phyloP scores from a whole-genome alignment of 257 asterid genomes.

The Capsicum chinense region DNA sequence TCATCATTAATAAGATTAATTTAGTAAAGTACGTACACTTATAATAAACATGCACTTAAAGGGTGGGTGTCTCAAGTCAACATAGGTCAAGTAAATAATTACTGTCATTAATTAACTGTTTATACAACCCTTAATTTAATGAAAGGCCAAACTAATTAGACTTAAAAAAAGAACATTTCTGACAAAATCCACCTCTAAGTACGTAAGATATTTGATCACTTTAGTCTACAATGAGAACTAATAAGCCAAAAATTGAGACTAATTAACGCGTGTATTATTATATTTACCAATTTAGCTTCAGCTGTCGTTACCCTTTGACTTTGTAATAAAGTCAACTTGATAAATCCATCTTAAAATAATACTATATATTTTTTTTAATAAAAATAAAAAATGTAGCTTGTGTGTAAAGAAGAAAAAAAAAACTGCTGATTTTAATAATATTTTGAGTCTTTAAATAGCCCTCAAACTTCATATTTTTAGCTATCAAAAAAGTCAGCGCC shows the following conservation, averaged over 20 bases:
- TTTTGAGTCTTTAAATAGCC: slow-evolving; percentile 41
- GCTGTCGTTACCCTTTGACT: slow-evolving; percentile 49
- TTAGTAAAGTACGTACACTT: too few relatives aligned
- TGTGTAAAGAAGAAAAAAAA: not conserved
- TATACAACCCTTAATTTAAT: not conserved
- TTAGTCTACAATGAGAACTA: slow-evolving; percentile 50
- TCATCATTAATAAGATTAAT: too few relatives aligned
- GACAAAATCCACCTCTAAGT: not conserved
- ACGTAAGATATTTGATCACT: slow-evolving; percentile 22
- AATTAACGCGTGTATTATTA: slow-evolving; percentile 49
- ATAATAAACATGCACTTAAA: too few relatives aligned
- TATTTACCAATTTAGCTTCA: not conserved
- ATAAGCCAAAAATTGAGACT: slow-evolving; percentile 32
- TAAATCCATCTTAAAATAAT: slow-evolving; percentile 1
- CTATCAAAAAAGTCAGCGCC: slow-evolving; percentile 48
- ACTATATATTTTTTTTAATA: too few relatives aligned
- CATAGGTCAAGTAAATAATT: too few relatives aligned
- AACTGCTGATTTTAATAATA: slow-evolving; percentile 10
- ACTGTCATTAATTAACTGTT: too few relatives aligned
- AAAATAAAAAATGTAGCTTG: not conserved
- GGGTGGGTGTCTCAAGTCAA: too few relatives aligned
- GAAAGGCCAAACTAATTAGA: slow-evolving; percentile 27
- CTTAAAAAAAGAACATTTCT: not conserved
- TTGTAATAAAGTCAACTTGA: slow-evolving; percentile 52
- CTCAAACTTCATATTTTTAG: slow-evolving; percentile 22